Evolutionary conservation across 148 eudicot genomes (phyloP).

Genomic region (Vaccinium vitisidaea): DNA sequence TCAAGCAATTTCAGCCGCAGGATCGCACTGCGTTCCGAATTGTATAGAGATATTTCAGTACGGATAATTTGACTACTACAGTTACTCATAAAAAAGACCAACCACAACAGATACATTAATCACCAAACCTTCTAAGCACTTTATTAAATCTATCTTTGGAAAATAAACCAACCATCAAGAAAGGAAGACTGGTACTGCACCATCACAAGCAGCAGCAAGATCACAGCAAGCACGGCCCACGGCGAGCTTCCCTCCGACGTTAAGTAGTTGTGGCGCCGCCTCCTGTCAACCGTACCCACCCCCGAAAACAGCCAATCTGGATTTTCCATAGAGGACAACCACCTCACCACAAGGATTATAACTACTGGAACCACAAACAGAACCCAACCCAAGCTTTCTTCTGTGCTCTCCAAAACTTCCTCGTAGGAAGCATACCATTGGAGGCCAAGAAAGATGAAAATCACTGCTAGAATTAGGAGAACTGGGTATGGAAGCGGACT

Average conservation of each 20-base stretch:
- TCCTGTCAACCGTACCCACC: conserved; percentile 27
- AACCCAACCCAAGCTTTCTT: conserved; percentile 56
- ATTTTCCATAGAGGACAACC: conserved; percentile 48
- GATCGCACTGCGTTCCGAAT: not conserved
- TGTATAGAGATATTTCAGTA: not conserved
- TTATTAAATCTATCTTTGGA: no score
- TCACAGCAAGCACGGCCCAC: conserved; percentile 72
- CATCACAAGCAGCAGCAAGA: conserved; percentile 53
- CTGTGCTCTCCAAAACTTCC: conserved; percentile 49
- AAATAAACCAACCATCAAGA: conserved; percentile 51
- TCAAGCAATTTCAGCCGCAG: not conserved
- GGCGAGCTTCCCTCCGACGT: conserved; percentile 52
- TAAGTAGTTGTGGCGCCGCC: conserved; percentile 20
- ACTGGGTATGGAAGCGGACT: conserved; percentile 79
- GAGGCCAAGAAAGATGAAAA: conserved; percentile 52
- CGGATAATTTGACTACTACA: not conserved
- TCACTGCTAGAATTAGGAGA: conserved; percentile 47
- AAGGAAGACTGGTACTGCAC: conserved; percentile 56
- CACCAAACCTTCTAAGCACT: not conserved
- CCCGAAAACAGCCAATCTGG: conserved; percentile 27
- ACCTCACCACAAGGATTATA: conserved; percentile 44
- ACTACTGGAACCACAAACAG: conserved; percentile 55
- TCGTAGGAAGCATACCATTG: conserved; percentile 55
- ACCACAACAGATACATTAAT: not conserved
- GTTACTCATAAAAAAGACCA: not conserved